Evolutionary conservation across 805 yeast genomes (phyloP), one percentile per base, ranked within the genome.

Genomic region (Candida sakaeoensis): DNA sequence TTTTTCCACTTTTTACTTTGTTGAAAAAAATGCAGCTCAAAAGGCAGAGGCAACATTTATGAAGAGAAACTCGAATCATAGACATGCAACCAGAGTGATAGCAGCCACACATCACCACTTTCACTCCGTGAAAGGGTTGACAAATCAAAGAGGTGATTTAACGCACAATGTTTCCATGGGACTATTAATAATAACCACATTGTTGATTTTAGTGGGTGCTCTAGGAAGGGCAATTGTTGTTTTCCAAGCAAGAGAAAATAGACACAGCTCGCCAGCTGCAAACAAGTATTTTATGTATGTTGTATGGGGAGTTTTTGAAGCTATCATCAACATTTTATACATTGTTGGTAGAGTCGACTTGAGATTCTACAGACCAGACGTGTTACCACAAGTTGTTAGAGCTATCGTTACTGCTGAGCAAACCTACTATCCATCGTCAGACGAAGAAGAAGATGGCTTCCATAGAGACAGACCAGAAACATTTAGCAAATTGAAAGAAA

Each of bases 281-380:
- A 60, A 67, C 42, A 79, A 81, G 12, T 77, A 74, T 32, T 79
- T 77, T 17, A 76, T 81, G 78, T 84, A 82, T 57, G 65, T 80
- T 22, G 63, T 76, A 49, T 83, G 86, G 78, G 90, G 91, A 24
- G 75, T 72, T 3, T 63, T 81, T 35, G 93, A 85, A 63, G 63
- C 70, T 0, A 50, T 81, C 21, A 77, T 80, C 41, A 74, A 80
- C 47, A 39, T 78, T 8, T 46, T 80, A 24, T 82, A 80, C 54
- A 56, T 85, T 40, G 52, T 80, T 25, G 79, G 80, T 13, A 74
- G 95, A 57, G 77, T 81, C 37, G 93, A 85, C 57, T 68, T 85
- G 52, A 72, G 93, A 57, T 85, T 85, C 63, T 85, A 85, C 70
- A 79, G 85, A 60, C 91, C 93, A 13, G 90, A 83, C 57, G 61